Evolutionary conservation across 495 filamentous ascomycete genomes (phyloP).

Genomic region (Aspergillus nanangensis): DNA sequence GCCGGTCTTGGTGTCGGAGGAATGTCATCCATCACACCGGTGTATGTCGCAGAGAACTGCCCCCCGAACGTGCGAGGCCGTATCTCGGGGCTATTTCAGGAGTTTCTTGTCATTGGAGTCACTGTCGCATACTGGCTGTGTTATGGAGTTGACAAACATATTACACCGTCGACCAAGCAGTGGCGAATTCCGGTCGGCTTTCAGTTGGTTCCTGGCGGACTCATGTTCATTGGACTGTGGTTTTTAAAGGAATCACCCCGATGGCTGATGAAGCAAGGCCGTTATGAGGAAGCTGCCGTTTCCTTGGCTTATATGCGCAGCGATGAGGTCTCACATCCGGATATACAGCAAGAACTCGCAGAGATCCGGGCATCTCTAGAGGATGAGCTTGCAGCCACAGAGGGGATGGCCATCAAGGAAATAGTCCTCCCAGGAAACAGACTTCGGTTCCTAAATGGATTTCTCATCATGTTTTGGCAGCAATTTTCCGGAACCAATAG

Average conservation of each 20-base stretch:
- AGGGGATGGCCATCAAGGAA: constrained; percentile 38
- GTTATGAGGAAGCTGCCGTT: constrained; percentile 37
- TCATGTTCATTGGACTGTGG: constrained; percentile 48
- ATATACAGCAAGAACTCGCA: constrained; percentile 54
- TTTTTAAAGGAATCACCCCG: constrained; percentile 52
- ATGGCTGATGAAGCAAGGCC: constrained; percentile 48
- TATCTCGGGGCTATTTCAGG: constrained; percentile 39
- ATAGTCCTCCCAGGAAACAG: constrained; percentile 31
- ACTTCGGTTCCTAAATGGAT: constrained; percentile 37
- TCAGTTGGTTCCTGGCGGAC: constrained; percentile 47
- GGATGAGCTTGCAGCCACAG: constrained; percentile 34
- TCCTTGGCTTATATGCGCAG: constrained; percentile 39
- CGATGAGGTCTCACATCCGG: constrained; percentile 26
- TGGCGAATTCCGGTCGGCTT: constrained; percentile 51
- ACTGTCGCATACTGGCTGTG: constrained; percentile 45
- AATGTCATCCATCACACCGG: constrained; percentile 40
- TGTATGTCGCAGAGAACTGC: constrained; percentile 47
- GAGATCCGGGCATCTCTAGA: constrained; percentile 50
- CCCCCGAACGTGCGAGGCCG: constrained; percentile 39
- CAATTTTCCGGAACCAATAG: constrained; percentile 50
- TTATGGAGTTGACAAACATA: constrained; percentile 45
- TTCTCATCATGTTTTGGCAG: constrained; percentile 48
- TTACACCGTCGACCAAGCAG: constrained; percentile 37
- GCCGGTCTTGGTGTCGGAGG: constrained; percentile 17
- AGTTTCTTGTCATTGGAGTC: constrained; percentile 22